phyloP scores from a whole-genome alignment of 2,329 filamentous ascomycete species.

The Sporothrix brasiliensis region DNA sequence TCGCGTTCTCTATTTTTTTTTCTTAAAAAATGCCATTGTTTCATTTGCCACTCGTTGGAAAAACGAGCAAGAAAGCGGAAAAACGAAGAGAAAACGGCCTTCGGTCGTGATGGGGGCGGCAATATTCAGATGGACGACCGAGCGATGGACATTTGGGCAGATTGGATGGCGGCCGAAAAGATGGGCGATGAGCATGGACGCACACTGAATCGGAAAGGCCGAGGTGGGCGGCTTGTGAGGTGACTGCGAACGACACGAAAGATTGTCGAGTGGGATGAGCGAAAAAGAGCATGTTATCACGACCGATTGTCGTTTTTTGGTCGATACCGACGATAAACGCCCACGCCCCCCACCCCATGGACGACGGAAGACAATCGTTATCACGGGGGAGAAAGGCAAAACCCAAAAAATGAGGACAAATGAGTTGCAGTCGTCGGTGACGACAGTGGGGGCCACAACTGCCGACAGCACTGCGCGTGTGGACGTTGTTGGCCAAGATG shows the following conservation, averaged over 20 bases:
- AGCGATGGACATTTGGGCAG: background rate
- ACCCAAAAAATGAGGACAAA: background rate
- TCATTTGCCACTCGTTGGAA: background rate
- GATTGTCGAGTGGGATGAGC: background rate
- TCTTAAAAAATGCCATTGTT: background rate
- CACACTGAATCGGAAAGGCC: slow-evolving; percentile 8
- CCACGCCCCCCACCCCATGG: background rate
- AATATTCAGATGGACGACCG: background rate
- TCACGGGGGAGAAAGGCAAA: background rate
- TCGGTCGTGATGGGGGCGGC: background rate
- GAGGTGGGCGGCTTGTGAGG: background rate
- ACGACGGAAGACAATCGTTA: background rate
- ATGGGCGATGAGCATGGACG: slow-evolving; percentile 2
- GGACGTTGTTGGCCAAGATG: background rate
- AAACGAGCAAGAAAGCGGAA: background rate
- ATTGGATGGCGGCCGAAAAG: background rate
- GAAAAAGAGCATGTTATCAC: background rate
- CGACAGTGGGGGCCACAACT: slow-evolving; percentile 21
- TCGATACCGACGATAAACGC: background rate
- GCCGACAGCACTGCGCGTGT: slow-evolving; percentile 8
- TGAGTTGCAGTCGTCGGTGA: slow-evolving; percentile 7
- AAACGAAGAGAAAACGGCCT: background rate
- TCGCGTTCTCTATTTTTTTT: too few relatives aligned
- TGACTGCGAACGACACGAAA: background rate
- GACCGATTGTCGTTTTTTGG: slow-evolving; percentile 2